Evolutionary conservation across 2,329 filamentous ascomycete species (phyloP).

Genomic region (Orbilia quercus): DNA sequence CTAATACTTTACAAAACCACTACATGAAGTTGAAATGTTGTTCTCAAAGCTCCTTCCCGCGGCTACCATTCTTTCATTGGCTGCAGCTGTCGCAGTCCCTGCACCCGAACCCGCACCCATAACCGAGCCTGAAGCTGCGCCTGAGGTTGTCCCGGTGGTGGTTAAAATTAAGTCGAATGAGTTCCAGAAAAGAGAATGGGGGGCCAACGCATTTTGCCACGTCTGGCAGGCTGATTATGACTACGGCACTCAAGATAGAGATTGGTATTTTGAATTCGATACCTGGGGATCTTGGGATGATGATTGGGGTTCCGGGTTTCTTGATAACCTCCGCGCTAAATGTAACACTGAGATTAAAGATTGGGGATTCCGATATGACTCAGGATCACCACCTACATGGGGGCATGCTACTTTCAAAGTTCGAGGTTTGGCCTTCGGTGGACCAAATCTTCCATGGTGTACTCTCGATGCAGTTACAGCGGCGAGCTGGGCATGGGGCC

Average conservation of each 20-base stretch:
- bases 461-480: conserved; percentile 5
- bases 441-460: conserved; percentile 1
- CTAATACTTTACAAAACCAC: not conserved
- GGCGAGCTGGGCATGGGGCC: conserved; percentile 1
- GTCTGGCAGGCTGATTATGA: not conserved
- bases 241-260: not conserved
- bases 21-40: conserved; percentile 4
- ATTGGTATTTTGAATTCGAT: conserved; percentile 6
- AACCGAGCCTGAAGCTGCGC: not conserved
- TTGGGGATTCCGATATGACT: conserved; percentile 11
- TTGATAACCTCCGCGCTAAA: conserved; percentile 18
- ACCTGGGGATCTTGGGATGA: conserved; percentile 22
- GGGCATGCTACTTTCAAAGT: conserved; percentile 12
- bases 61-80: not conserved
- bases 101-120: not conserved
- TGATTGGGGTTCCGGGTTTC: conserved; percentile 26
- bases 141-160: conserved; percentile 1
- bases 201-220: conserved; percentile 9
- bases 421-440: not conserved
- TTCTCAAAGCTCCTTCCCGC: not conserved
- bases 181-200: conserved; percentile 5
- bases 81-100: not conserved
- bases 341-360: conserved; percentile 2
- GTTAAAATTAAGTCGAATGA: not conserved
- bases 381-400: conserved; percentile 16